These are phyloP conservation scores for Schizosaccharomyces osmophilus DNA, from an alignment of 805 yeast genomes.

Conservation along the genomic window DNA sequence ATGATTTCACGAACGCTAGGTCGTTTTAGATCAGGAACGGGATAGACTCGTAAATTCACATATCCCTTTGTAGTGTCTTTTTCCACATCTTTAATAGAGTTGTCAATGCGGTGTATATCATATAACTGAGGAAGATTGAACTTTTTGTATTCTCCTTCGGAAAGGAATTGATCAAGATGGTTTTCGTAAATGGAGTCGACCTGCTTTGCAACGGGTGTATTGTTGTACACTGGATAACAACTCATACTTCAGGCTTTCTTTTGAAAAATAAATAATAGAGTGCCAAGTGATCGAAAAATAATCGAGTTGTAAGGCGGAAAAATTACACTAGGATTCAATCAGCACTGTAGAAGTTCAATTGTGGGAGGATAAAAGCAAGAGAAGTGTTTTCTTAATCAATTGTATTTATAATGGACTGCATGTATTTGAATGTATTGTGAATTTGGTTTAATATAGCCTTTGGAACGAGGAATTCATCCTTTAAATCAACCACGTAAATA, in stretches of 20 bases:
- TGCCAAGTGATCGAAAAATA: neutral
- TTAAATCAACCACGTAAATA: too few species aligned
- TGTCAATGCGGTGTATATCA: slow-evolving; percentile 28
- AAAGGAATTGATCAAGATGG: slow-evolving; percentile 49
- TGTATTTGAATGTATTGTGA: too few species aligned
- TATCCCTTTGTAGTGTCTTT: neutral
- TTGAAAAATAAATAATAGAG: neutral
- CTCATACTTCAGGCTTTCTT: neutral
- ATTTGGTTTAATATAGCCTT: too few species aligned
- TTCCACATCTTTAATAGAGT: neutral
- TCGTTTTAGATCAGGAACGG: slow-evolving; percentile 44
- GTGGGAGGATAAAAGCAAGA: too few species aligned
- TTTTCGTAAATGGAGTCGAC: slow-evolving; percentile 48
- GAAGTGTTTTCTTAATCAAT: too few species aligned
- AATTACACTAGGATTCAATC: too few species aligned
- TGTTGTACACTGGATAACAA: slow-evolving; percentile 14
- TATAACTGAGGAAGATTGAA: slow-evolving; percentile 46
- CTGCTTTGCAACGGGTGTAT: slow-evolving; percentile 46
- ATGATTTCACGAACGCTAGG: slow-evolving; percentile 41
- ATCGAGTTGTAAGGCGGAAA: too few species aligned
- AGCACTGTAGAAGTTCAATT: too few species aligned
- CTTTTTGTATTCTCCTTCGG: slow-evolving; percentile 45
- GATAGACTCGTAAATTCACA: slow-evolving; percentile 21
- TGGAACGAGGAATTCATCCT: too few species aligned
- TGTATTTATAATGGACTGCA: too few species aligned